These are phyloP conservation scores for Hebeloma cylindrosporum DNA, from an alignment of 768 basidiomycete species.

Conservation along the genomic window DNA sequence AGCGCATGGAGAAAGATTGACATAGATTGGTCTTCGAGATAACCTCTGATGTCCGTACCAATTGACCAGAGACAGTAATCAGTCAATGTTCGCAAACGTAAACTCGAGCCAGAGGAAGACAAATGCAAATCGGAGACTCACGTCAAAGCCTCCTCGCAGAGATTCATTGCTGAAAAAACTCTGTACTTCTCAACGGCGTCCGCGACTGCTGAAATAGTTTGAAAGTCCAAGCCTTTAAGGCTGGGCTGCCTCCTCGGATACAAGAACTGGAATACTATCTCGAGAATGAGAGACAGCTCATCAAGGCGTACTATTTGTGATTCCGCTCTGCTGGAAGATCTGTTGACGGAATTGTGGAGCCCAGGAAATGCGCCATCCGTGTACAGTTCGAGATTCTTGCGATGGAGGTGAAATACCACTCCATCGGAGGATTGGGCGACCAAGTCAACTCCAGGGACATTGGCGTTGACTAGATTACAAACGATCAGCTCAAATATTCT, in stretches of 20 bases:
- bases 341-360: too few species aligned
- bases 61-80: too few species aligned
- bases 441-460: constrained; percentile 9
- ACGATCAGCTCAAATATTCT: too few species aligned
- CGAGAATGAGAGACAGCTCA: neutral
- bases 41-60: too few species aligned
- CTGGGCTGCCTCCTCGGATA: constrained; percentile 1
- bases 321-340: neutral
- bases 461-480: constrained; percentile 23
- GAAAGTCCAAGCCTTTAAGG: constrained; percentile 4
- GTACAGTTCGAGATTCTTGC: constrained; percentile 4
- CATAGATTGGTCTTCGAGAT: too few species aligned
- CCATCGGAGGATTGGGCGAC: constrained; percentile 6
- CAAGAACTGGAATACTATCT: constrained; percentile 2
- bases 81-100: too few species aligned
- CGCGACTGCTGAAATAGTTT: constrained; percentile 13
- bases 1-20: too few species aligned
- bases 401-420: constrained; percentile 8
- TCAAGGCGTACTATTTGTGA: neutral
- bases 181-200: constrained; percentile 24
- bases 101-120: too few species aligned
- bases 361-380: constrained; percentile 1
- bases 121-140: too few species aligned
- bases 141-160: constrained; percentile 16
- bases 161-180: constrained; percentile 23